Evolutionary conservation across 148 eudicot genomes (phyloP), one percentile per base, ranked within the genome.

Genomic region (Hydrangea macrophylla): DNA sequence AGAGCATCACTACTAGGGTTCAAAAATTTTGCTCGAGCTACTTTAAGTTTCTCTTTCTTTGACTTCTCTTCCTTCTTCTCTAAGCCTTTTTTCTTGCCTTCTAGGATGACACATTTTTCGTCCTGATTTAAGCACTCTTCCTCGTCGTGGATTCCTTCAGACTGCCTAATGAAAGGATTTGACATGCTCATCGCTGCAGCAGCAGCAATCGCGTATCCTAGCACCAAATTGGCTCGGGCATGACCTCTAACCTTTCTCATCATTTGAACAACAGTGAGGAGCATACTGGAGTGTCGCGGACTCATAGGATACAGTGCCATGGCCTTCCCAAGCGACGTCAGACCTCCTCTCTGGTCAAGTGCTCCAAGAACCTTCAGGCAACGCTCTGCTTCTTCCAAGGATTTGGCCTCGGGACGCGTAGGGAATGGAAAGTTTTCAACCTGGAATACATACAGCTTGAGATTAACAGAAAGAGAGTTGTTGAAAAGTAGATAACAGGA

Each of bases 281-380:
- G 96, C 90, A 94, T 82, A 70, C 89, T 73, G n/a, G 99, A 85
- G 71, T 94, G 99, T 18, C 97, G 89, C 48, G 99, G 97, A 60
- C 91, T 82, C 91, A 90, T 82, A 8, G 99, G 99, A 75, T 82
- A 94, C 28, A 69, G 86, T 76, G 91, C 84, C 99, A 94, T 94
- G n/a, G 90, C 83, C 81, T 87, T 84, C 37, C 97, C 99, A 28
- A 94, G 69, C 40, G 89, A 78, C 10, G 99, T 94, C 71, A 88
- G 56, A 55, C 71, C 78, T 65, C 96, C 96, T 1, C 87, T 75
- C 31, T 54, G 10, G 82, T 93, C 88, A 55, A 94, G 85, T 32
- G 97, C 97, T 76, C 84, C 97, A 62, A 94, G 92, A 73, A 75
- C 82, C 87, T 78, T 87, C 63, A 88, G 79, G 82, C 97, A 85